phyloP scores from a whole-genome alignment of 768 basidiomycete species.

The Sarcomyxa edulis region DNA sequence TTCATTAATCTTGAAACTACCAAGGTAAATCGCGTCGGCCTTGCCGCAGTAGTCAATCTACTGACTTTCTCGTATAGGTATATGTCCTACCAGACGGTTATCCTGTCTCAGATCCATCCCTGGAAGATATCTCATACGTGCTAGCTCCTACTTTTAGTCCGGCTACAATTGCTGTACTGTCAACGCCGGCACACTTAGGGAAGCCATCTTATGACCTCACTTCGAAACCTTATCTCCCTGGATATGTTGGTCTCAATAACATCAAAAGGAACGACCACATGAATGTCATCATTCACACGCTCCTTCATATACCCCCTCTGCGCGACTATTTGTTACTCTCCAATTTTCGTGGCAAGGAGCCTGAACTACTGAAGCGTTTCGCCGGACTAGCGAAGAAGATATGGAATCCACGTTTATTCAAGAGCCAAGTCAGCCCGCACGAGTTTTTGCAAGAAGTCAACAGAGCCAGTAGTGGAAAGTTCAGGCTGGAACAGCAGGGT shows the following conservation, averaged over 20 bases:
- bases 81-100: conserved; percentile 98
- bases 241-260: conserved; percentile 95
- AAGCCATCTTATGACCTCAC: conserved; percentile 84
- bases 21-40: conserved; percentile 51
- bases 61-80: conserved; percentile 49
- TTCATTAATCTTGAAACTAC: conserved; percentile 94
- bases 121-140: conserved; percentile 92
- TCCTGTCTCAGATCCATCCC: conserved; percentile 90
- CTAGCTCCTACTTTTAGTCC: conserved; percentile 84
- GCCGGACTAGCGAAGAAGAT: conserved; percentile 85
- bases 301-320: conserved; percentile 86
- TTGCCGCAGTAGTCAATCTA: conserved; percentile 8
- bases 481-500: conserved; percentile 89
- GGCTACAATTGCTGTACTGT: conserved; percentile 46
- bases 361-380: conserved; percentile 87
- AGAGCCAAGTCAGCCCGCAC: conserved; percentile 97
- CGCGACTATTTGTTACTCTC: conserved; percentile 85
- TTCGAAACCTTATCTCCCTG: conserved; percentile 80
- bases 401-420: conserved; percentile 96
- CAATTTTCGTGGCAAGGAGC: conserved; percentile 64
- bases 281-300: conserved; percentile 93
- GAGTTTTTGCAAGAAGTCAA: conserved; percentile 97
- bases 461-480: conserved; percentile 83
- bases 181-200: conserved; percentile 50
- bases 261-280: conserved; percentile 97